Conservation (phyloP, 257 asterid genomes). For the Ligustrum vulgare region DNA sequence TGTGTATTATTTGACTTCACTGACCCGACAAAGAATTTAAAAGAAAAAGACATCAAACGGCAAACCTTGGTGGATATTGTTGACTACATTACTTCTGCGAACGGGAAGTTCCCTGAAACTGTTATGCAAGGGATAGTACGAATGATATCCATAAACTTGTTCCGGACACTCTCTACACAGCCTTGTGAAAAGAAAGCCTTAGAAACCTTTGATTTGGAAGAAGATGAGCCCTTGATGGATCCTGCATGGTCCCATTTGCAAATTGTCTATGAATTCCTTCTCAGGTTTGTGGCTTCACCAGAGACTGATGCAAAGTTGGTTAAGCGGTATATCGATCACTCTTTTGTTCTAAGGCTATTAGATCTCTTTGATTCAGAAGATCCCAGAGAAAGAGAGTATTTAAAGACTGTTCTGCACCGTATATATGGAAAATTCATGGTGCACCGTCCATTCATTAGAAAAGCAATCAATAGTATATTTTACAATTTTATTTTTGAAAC, state of each 20-base stretch:
- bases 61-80: slow-evolving; percentile 87
- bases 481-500: slow-evolving; percentile 82
- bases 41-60: slow-evolving; percentile 82
- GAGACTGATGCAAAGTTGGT: slow-evolving; percentile 92
- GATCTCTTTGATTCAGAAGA: slow-evolving; percentile 94
- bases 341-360: slow-evolving; percentile 63
- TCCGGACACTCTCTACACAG: slow-evolving; percentile 61
- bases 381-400: slow-evolving; percentile 93
- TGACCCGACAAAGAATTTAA: slow-evolving; percentile 73
- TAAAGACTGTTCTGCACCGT: slow-evolving; percentile 87
- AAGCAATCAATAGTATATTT: slow-evolving; percentile 75
- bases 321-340: slow-evolving; percentile 83
- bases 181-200: slow-evolving; percentile 67
- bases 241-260: slow-evolving; percentile 94
- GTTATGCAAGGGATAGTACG: slow-evolving; percentile 63
- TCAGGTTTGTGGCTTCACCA: slow-evolving; percentile 79
- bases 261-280: slow-evolving; percentile 78
- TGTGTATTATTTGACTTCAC: slow-evolving; percentile 74
- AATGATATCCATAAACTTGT: slow-evolving; percentile 74
- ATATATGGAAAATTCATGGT: slow-evolving; percentile 95
- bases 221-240: slow-evolving; percentile 88
- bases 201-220: slow-evolving; percentile 79
- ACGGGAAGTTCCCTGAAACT: slow-evolving; percentile 65
- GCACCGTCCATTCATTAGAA: slow-evolving; percentile 88
- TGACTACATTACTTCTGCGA: slow-evolving; percentile 68